Percentiles rank a stretch among this genome's conserved stretches.
These are phyloP conservation scores for Phylloporus sp. DNA, from an alignment of 768 basidiomycete genomes.

Conservation along the genomic window DNA sequence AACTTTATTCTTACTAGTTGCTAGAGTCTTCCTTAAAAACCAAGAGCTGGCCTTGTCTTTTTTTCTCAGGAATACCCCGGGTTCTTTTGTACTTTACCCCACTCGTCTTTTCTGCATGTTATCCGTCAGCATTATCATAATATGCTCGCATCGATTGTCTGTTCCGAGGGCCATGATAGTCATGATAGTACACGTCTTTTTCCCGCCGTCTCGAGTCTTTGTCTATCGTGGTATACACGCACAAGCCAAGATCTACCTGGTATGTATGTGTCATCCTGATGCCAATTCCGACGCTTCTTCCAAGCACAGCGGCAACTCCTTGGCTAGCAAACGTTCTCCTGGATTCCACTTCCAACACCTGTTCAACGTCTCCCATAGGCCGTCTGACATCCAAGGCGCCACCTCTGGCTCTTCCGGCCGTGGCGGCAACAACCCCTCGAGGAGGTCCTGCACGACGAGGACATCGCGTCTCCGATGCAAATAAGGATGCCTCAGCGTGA, in stretches of 20 bases:
- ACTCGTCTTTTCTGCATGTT: conserved; percentile 31
- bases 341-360: conserved; percentile 43
- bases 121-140: conserved; percentile 36
- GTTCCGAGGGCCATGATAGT: conserved; percentile 4
- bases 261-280: conserved; percentile 1
- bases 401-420: conserved; percentile 37
- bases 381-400: conserved; percentile 40
- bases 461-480: conserved; percentile 46
- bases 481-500: conserved; percentile 50
- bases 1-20: conserved; percentile 22
- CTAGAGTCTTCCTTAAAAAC: conserved; percentile 25
- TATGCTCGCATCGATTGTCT: conserved; percentile 32
- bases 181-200: conserved; percentile 1
- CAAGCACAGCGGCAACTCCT: conserved; percentile 25
- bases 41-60: conserved; percentile 34
- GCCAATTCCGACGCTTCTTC: conserved; percentile 6
- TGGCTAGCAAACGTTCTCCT: conserved; percentile 38
- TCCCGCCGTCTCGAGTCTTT: background rate
- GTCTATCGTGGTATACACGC: conserved; percentile 3
- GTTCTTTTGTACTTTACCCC: conserved; percentile 41
- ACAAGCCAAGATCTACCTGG: background rate
- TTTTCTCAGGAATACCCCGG: conserved; percentile 33
- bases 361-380: conserved; percentile 42
- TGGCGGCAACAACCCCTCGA: conserved; percentile 36
- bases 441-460: conserved; percentile 44